These are phyloP conservation scores for Thelephora aurantiotincta DNA, from an alignment of 768 basidiomycete species.

Conservation along the genomic window DNA sequence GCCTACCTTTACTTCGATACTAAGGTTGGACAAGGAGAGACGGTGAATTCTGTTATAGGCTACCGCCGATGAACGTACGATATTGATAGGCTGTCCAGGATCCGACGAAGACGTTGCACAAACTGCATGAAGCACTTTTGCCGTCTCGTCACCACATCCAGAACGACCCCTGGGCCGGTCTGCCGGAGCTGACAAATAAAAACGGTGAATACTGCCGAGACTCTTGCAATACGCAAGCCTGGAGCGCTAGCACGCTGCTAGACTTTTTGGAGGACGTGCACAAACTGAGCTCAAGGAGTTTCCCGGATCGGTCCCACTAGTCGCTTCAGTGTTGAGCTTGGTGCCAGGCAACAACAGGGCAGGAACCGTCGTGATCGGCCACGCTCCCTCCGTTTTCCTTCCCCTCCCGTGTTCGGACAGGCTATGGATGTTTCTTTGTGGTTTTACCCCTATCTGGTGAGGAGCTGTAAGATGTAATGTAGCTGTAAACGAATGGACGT, in stretches of 20 bases:
- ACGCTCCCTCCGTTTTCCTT: no score
- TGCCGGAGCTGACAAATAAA: constrained; percentile 86
- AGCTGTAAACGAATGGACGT: no score
- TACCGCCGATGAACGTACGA: neutral
- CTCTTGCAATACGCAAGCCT: constrained; percentile 90
- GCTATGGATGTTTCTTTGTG: no score
- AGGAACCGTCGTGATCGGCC: no score
- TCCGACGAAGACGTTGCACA: constrained; percentile 56
- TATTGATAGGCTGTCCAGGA: constrained; percentile 30
- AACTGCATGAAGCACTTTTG: constrained; percentile 63
- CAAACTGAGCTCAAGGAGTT: constrained; percentile 12
- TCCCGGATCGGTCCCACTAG: no score
- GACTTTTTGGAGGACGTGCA: constrained; percentile 79
- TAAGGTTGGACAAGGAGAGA: constrained; percentile 46
- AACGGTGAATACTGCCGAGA: constrained; percentile 74
- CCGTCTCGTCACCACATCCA: constrained; percentile 60
- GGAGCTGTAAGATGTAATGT: no score
- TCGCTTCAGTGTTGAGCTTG: no score
- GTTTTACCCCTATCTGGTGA: no score
- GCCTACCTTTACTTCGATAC: constrained; percentile 87
- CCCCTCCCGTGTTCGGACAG: no score
- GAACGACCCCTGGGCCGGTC: constrained; percentile 79
- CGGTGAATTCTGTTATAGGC: constrained; percentile 30
- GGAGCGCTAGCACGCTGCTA: constrained; percentile 86
- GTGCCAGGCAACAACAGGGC: no score